These are phyloP conservation scores for Cryptococcus hybrid DNA, from an alignment of 1,284 basidiomycete species.

Conservation along the genomic window DNA sequence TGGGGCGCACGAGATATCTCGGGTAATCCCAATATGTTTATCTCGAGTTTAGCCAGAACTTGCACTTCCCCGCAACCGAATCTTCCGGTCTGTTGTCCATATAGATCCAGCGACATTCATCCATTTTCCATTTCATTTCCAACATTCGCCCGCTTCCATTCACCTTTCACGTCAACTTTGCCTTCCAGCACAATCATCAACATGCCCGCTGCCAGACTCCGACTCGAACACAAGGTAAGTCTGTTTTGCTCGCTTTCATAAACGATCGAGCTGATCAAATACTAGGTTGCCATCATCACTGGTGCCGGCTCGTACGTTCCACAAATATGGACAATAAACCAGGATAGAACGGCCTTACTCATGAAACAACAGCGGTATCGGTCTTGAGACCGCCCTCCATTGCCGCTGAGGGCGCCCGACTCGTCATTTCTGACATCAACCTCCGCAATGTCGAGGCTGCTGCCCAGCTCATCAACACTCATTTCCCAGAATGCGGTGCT, in stretches of 20 bases:
- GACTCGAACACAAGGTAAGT: constrained; percentile 47
- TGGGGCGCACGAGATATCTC: too few species aligned
- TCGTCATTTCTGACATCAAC: constrained; percentile 87
- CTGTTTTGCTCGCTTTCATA: neutral
- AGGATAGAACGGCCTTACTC: neutral
- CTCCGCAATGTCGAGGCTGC: constrained; percentile 67
- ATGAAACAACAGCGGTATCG: constrained; percentile 64
- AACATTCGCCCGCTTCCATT: too few species aligned
- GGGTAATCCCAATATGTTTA: too few species aligned
- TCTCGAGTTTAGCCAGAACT: too few species aligned
- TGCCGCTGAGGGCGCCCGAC: constrained; percentile 83
- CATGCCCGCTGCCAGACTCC: constrained; percentile 33
- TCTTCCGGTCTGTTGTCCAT: too few species aligned
- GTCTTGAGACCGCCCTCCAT: constrained; percentile 89
- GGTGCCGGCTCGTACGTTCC: constrained; percentile 49
- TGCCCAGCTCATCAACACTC: constrained; percentile 62
- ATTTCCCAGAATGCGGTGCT: constrained; percentile 67
- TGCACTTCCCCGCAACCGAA: too few species aligned
- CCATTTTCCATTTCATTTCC: too few species aligned
- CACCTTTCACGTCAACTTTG: too few species aligned
- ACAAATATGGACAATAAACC: neutral
- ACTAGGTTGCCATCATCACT: constrained; percentile 49
- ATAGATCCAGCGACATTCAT: too few species aligned
- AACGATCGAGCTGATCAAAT: neutral
- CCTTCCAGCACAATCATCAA: too few species aligned